phyloP scores from a whole-genome alignment of 805 yeast species.

The Saturnispora halmiae region DNA sequence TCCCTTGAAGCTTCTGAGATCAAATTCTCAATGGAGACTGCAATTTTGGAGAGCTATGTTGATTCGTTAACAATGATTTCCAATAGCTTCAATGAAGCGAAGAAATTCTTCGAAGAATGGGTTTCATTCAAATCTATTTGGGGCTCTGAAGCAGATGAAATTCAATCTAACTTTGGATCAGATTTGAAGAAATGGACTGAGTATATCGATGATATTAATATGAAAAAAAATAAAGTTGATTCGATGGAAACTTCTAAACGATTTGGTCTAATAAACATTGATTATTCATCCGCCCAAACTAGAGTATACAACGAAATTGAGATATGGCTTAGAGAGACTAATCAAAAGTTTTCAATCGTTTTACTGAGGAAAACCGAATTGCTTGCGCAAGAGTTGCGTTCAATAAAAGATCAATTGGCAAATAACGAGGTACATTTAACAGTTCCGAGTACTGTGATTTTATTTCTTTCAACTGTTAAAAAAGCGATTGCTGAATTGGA shows the following conservation, averaged over 20 bases:
- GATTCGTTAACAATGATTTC: not conserved
- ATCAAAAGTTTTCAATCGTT: constrained; percentile 32
- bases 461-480: constrained; percentile 30
- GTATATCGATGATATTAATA: constrained; percentile 35
- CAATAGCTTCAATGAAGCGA: not conserved
- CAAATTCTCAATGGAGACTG: not conserved
- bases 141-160: constrained; percentile 41
- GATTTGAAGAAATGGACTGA: constrained; percentile 41
- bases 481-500: constrained; percentile 10
- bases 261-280: constrained; percentile 37
- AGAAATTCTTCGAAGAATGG: constrained; percentile 34
- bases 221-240: constrained; percentile 41
- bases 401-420: constrained; percentile 33
- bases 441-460: constrained; percentile 32
- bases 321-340: constrained; percentile 43
- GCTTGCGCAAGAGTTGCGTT: constrained; percentile 27
- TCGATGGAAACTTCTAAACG: constrained; percentile 31
- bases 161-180: constrained; percentile 28
- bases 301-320: constrained; percentile 43
- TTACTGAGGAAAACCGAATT: constrained; percentile 27
- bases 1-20: not conserved
- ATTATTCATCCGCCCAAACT: constrained; percentile 45
- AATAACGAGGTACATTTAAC: constrained; percentile 26
- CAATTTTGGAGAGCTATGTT: not conserved
- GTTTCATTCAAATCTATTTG: constrained; percentile 45